Percentiles rank a stretch among this genome's conserved stretches.
These are phyloP conservation scores for Candida gorgasii DNA, from an alignment of 805 yeast species.

Conservation along the genomic window DNA sequence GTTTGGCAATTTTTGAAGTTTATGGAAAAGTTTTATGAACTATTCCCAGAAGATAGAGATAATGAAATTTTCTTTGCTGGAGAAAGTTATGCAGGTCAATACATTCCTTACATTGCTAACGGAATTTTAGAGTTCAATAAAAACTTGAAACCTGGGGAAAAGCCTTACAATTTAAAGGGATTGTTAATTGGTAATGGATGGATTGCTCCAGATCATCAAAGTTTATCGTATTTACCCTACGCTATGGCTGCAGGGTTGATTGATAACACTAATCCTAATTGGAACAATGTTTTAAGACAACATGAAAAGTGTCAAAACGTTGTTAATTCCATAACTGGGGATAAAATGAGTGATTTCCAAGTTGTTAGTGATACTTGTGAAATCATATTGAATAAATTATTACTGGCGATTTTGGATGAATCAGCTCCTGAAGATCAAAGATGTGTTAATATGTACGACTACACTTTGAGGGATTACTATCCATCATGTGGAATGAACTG, in stretches of 20 bases:
- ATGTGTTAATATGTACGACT: constrained; percentile 86
- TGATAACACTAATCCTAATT: constrained; percentile 34
- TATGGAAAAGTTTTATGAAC: constrained; percentile 59
- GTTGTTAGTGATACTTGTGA: constrained; percentile 47
- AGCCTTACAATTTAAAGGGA: constrained; percentile 54
- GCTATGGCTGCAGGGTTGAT: constrained; percentile 61
- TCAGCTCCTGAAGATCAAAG: constrained; percentile 36
- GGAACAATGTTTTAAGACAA: constrained; percentile 43
- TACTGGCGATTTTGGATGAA: constrained; percentile 30
- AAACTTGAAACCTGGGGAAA: constrained; percentile 14
- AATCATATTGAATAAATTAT: constrained; percentile 39
- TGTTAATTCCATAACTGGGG: constrained; percentile 29
- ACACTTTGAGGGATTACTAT: constrained; percentile 63
- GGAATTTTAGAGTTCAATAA: constrained; percentile 53
- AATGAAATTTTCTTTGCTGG: constrained; percentile 83
- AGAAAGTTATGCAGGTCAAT: constrained; percentile 97
- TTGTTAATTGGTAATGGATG: constrained; percentile 90
- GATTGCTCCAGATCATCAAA: constrained; percentile 87
- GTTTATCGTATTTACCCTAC: constrained; percentile 76
- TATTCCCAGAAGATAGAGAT: constrained; percentile 69
- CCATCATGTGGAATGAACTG: constrained; percentile 93
- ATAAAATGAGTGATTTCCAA: constrained; percentile 22
- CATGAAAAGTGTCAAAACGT: constrained; percentile 64
- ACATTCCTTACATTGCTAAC: constrained; percentile 83
- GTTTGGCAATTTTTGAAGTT: constrained; percentile 65